Evolutionary conservation across 345 rosid genomes (phyloP), one percentile per base, ranked within the genome.

Genomic region (Triadica sebifera): DNA sequence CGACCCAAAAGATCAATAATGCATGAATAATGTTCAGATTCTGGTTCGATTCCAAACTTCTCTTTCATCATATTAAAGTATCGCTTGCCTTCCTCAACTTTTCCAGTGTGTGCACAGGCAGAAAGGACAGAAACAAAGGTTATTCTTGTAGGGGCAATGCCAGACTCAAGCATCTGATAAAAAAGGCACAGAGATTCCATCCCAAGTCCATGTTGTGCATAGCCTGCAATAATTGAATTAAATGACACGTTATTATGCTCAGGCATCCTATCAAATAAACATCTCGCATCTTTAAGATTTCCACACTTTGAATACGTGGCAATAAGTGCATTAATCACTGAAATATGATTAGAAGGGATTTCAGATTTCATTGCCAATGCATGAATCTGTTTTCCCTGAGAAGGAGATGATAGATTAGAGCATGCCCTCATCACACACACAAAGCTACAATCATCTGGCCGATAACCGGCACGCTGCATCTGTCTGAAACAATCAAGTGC

Each of bases 381-480:
- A 81, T 94, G 98, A 79, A 91, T 69, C 83, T 92, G 98, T 81
- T 84, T 89, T 16, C 95, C 98, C 75, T 79, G 93, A 70, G 91
- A 86, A 66, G 93, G 89, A 71, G 97, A 93, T 24, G 94, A 86
- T 29, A 91, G 77, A 77, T 81, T 86, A 24, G 89, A 94, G 84
- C 91, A 92, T 12, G 98, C 89, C 55, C 95, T 91, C 34, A 84
- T 80, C 46, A 82, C 90, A 82, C 94, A 89, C 38, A 89, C 93
- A 78, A 94, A 91, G 79, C 90, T 91, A 80, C 98, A 89, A 79
- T 92, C 98, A 77, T 94, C 97, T 57, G 93, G 98, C 67, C 74
- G 69, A 63, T 84, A 84, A 75, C 98, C 97, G 29, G 77, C 63
- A 34, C 83, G 80, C 49, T 79, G 94, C 93, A 94, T 83, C 76